Conservation (phyloP, 768 basidiomycete genomes). For the Lactarius psammicola region DNA sequence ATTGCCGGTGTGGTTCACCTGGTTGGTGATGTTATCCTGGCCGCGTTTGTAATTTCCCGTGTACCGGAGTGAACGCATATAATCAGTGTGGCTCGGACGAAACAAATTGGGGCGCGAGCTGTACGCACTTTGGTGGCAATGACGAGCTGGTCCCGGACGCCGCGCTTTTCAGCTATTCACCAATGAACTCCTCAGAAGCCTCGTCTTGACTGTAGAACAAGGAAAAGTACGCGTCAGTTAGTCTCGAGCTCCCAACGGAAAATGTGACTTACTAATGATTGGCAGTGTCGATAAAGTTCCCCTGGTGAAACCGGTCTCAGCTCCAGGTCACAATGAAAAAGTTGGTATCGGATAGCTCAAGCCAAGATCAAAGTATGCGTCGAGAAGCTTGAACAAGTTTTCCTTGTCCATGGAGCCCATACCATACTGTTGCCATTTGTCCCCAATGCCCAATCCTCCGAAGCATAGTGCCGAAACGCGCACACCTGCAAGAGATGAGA, state of each 20-base stretch:
- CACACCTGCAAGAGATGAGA: conserved; percentile 39
- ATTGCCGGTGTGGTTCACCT: conserved; percentile 46
- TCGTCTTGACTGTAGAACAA: conserved; percentile 29
- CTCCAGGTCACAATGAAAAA: neutral
- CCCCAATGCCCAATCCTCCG: conserved; percentile 41
- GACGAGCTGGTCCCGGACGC: conserved; percentile 40
- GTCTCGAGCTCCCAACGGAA: neutral
- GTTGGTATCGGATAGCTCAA: conserved; percentile 31
- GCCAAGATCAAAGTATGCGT: conserved; percentile 44
- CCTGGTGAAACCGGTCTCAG: conserved; percentile 13
- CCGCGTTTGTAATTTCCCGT: conserved; percentile 30
- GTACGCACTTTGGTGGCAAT: conserved; percentile 31
- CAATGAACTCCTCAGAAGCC: conserved; percentile 38
- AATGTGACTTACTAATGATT: conserved; percentile 43
- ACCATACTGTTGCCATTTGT: conserved; percentile 37
- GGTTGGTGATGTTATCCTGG: conserved; percentile 30
- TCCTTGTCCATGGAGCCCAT: conserved; percentile 46
- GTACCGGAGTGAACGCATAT: conserved; percentile 28
- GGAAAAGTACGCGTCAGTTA: neutral
- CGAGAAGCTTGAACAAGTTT: conserved; percentile 43
- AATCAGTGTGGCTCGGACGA: neutral
- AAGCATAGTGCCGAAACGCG: conserved; percentile 41
- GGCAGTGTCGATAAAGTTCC: conserved; percentile 39
- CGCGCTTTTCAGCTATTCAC: conserved; percentile 41
- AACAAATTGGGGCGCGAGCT: neutral